Conservation (phyloP, 345 rosid genomes). For the Raphanus sativus region DNA sequence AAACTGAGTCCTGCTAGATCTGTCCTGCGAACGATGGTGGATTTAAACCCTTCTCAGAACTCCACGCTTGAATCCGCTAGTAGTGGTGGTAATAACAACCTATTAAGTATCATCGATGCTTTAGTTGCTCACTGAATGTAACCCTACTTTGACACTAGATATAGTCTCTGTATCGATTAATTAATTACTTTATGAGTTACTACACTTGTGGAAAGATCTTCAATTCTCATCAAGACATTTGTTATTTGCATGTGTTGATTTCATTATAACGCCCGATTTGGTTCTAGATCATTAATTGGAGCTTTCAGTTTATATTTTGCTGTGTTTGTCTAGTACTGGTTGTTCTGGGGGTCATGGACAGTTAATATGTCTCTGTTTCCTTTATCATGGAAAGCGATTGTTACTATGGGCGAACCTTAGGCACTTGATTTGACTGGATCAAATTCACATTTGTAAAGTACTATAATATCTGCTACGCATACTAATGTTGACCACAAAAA, state of each 20-base stretch:
- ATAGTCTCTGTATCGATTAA: background rate
- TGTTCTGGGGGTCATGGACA: background rate
- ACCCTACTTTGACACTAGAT: background rate
- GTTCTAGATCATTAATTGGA: background rate
- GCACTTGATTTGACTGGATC: too few species aligned
- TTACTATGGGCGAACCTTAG: too few species aligned
- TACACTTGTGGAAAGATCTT: slow-evolving; percentile 17
- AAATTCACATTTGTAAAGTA: too few species aligned
- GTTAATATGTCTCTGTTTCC: background rate
- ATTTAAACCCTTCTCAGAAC: slow-evolving; percentile 26
- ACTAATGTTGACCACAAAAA: too few species aligned
- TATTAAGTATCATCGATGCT: slow-evolving; percentile 42
- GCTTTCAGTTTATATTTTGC: background rate
- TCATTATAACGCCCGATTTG: background rate
- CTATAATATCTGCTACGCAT: too few species aligned
- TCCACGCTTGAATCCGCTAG: slow-evolving; percentile 30
- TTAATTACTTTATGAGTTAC: slow-evolving; percentile 16
- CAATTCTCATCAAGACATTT: slow-evolving; percentile 5
- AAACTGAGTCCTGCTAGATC: slow-evolving; percentile 54
- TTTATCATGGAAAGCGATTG: too few species aligned
- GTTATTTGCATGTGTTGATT: background rate
- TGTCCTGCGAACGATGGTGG: slow-evolving; percentile 27
- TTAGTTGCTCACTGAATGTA: slow-evolving; percentile 51
- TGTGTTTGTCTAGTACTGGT: background rate
- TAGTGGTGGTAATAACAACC: slow-evolving; percentile 28